Percentiles rank a stretch among this genome's conserved stretches.
Evolutionary conservation across 2,329 filamentous ascomycete genomes (phyloP).

Genomic region (Pestalotiopsis sp.): DNA sequence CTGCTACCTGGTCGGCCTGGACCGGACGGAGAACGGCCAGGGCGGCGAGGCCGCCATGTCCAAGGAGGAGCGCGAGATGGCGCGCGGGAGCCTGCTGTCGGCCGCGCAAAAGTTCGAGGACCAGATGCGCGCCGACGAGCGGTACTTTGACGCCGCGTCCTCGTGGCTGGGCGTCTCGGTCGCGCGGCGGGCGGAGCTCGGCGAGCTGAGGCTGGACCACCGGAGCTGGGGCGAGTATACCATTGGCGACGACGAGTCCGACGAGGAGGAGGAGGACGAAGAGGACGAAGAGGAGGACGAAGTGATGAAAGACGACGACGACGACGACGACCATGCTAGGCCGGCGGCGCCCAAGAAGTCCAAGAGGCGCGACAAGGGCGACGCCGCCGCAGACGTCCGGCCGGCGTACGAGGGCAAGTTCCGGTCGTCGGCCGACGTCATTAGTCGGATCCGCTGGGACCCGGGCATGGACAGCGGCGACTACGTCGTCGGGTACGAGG

Average conservation of each 20-base stretch:
- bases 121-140: conserved; percentile 46
- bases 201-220: conserved; percentile 46
- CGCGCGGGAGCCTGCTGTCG: conserved; percentile 45
- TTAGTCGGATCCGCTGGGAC: conserved; percentile 64
- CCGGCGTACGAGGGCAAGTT: conserved; percentile 47
- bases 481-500: conserved; percentile 63
- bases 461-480: conserved; percentile 51
- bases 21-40: conserved; percentile 30
- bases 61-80: conserved; percentile 44
- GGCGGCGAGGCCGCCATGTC: conserved; percentile 22
- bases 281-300: conserved; percentile 40
- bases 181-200: conserved; percentile 39
- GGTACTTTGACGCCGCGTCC: conserved; percentile 50
- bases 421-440: conserved; percentile 59
- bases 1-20: conserved; percentile 64
- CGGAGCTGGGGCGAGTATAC: conserved; percentile 53
- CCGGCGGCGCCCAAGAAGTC: conserved; percentile 16
- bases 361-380: conserved; percentile 20
- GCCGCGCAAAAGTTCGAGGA: conserved; percentile 51
- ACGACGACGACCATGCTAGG: conserved; percentile 22
- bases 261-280: conserved; percentile 39
- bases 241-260: conserved; percentile 36
- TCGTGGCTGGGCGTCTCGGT: conserved; percentile 52
- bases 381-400: conserved; percentile 11
- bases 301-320: conserved; percentile 34